Evolutionary conservation across 1,284 basidiomycete species (phyloP).

Genomic region (Trichosporon asahii): DNA sequence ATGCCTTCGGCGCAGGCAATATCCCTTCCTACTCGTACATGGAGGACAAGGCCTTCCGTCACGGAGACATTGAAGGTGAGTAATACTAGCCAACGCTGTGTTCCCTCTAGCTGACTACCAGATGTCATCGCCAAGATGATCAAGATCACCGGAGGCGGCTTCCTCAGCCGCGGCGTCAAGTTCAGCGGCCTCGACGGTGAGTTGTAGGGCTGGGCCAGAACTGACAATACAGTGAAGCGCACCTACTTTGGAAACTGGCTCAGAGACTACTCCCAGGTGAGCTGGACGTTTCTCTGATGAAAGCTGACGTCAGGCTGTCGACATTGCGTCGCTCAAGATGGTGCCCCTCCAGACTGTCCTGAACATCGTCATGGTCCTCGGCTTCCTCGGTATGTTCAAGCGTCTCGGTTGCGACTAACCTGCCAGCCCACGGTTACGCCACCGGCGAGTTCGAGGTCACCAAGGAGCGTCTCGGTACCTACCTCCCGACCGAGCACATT

Average conservation of each 20-base stretch:
- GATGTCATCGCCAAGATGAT: conserved; percentile 51
- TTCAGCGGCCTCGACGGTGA: conserved; percentile 55
- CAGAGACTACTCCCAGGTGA: conserved; percentile 64
- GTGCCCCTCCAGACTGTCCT: conserved; percentile 68
- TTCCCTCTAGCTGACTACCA: conserved; percentile 16
- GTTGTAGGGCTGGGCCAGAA: neutral
- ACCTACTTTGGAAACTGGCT: conserved; percentile 55
- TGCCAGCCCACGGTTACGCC: conserved; percentile 26
- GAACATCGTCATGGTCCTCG: conserved; percentile 83
- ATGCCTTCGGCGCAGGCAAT: conserved; percentile 50
- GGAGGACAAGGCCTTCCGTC: conserved; percentile 68
- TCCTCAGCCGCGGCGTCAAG: conserved; percentile 66
- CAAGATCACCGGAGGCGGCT: conserved; percentile 63
- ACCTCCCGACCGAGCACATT: conserved; percentile 85
- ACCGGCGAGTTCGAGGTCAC: conserved; percentile 83
- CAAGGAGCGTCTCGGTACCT: conserved; percentile 75
- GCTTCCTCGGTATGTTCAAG: conserved; percentile 55
- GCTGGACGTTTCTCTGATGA: neutral
- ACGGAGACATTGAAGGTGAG: conserved; percentile 70
- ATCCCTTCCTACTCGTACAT: conserved; percentile 52
- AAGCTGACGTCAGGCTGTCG: conserved; percentile 63
- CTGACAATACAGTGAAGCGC: conserved; percentile 54
- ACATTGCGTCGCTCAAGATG: conserved; percentile 76
- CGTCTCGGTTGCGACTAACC: neutral
- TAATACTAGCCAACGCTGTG: too few species aligned